Conservation (phyloP, 2,329 filamentous ascomycete species). For the Didymella lethalis region DNA sequence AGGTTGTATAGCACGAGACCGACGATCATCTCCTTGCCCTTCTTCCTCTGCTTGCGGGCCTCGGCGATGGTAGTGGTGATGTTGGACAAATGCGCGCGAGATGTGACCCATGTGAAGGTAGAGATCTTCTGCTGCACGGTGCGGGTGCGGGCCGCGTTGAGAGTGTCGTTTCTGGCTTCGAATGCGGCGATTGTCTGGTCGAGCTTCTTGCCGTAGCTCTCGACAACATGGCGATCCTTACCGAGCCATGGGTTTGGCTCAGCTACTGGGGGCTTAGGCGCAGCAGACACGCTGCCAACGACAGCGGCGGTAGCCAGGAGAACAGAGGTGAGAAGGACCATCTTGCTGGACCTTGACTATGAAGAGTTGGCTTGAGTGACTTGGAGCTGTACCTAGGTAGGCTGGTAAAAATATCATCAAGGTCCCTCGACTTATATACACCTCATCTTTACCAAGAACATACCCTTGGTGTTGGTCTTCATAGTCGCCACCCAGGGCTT, state of each 20-base stretch:
- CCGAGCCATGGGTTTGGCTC: conserved; percentile 34
- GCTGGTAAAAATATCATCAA: conserved; percentile 1
- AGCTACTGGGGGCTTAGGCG: conserved; percentile 16
- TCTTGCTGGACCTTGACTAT: conserved; percentile 20
- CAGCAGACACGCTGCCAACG: conserved; percentile 28
- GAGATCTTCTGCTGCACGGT: conserved; percentile 39
- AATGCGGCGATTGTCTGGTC: conserved; percentile 38
- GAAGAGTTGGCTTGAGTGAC: background rate
- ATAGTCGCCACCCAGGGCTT: conserved; percentile 6
- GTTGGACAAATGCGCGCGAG: conserved; percentile 29
- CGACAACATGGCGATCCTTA: conserved; percentile 36
- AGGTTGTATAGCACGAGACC: conserved; percentile 81
- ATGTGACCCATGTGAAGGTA: conserved; percentile 40
- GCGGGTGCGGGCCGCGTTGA: conserved; percentile 39
- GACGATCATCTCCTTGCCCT: conserved; percentile 32
- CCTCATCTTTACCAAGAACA: background rate
- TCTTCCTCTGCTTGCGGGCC: conserved; percentile 32
- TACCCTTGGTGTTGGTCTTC: conserved; percentile 6
- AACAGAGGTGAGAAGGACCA: conserved; percentile 38
- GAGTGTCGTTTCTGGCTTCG: conserved; percentile 31
- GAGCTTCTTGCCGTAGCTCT: conserved; percentile 38
- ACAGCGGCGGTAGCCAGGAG: conserved; percentile 34
- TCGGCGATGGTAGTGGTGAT: conserved; percentile 34
- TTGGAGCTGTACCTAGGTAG: background rate
- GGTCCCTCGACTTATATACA: conserved; percentile 12